Evolutionary conservation across 768 basidiomycete genomes (phyloP), one percentile per base, ranked within the genome.

Genomic region (Phlebiopsis gigantea): DNA sequence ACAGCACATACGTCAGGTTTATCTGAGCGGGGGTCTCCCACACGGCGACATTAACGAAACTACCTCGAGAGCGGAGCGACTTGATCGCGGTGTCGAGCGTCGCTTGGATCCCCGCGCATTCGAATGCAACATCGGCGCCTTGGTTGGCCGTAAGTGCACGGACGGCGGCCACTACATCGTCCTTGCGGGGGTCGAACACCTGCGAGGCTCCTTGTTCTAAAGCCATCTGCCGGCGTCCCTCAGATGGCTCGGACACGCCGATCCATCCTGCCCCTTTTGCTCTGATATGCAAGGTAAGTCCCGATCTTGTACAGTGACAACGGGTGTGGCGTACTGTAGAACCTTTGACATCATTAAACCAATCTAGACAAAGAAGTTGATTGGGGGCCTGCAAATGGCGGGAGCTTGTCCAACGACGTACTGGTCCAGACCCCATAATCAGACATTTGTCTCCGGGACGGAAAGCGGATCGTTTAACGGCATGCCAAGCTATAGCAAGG

Each of bases 41-140:
- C 8, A 77, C 55, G 1, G 77, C 75, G 17, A 79, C 66, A 56
- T 75, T 75, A 15, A 77, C 64, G 22, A 77, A 60, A 0, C 64
- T 70, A 17, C 79, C 78, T 30, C 73, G 62, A 0, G 73, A 65
- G 22, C 73, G 70, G 9, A 78, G 65, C 25, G 72, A 70, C 6
- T 53, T 34, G 14, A 79, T 61, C 7, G 72, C 75, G 6, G 69
- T 60, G 31, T 74, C 70, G 14, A 79, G 53, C 44, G 72, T 69
- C 14, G 65, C 65, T 58, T 77, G 74, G 2, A 71, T 60, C 0
- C 79, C 78, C 3, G 77, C 76, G 17, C 77, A 76, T 45, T 81
- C 79, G 60, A 78, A 78, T 4, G 71, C 75, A 45, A 78, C 67
- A 56, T 78, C 75, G 9, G 75, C 76, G 24, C 79, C 78, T 53